Conservation (phyloP, 345 rosid species). For the Lepidium sativum region DNA sequence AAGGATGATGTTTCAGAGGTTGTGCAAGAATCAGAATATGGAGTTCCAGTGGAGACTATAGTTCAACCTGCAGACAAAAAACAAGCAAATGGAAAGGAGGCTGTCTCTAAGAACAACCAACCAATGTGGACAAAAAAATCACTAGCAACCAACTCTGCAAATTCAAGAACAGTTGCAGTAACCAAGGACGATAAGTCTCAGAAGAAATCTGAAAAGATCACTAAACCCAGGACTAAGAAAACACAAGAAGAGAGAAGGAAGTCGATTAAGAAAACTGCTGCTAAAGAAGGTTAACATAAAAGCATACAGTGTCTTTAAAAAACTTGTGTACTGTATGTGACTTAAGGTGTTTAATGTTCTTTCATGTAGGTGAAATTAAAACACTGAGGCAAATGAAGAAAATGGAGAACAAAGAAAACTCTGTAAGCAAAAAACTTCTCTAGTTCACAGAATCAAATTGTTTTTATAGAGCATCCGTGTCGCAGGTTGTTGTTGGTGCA, state of each 20-base stretch:
- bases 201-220: slow-evolving; percentile 45
- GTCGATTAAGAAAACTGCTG: slow-evolving; percentile 35
- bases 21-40: slow-evolving; percentile 34
- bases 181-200: slow-evolving; percentile 29
- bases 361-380: slow-evolving; percentile 36
- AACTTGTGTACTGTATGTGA: neutral
- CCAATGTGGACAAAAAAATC: slow-evolving; percentile 34
- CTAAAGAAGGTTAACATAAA: slow-evolving; percentile 40
- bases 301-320: neutral
- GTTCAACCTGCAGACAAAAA: slow-evolving; percentile 31
- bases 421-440: neutral
- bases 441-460: neutral
- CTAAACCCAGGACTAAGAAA: slow-evolving; percentile 36
- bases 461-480: neutral
- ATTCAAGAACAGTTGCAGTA: slow-evolving; percentile 37
- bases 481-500: slow-evolving; percentile 12
- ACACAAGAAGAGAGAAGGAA: slow-evolving; percentile 32
- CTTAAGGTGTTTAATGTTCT: neutral
- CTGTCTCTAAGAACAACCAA: slow-evolving; percentile 30
- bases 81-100: slow-evolving; percentile 34
- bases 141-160: slow-evolving; percentile 31
- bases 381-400: slow-evolving; percentile 24
- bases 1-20: neutral
- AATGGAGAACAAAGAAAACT: slow-evolving; percentile 73
- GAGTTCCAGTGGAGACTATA: slow-evolving; percentile 38